Evolutionary conservation across 192 early-diverging fungal genomes (phyloP).

Genomic region (Backusella luteola): DNA sequence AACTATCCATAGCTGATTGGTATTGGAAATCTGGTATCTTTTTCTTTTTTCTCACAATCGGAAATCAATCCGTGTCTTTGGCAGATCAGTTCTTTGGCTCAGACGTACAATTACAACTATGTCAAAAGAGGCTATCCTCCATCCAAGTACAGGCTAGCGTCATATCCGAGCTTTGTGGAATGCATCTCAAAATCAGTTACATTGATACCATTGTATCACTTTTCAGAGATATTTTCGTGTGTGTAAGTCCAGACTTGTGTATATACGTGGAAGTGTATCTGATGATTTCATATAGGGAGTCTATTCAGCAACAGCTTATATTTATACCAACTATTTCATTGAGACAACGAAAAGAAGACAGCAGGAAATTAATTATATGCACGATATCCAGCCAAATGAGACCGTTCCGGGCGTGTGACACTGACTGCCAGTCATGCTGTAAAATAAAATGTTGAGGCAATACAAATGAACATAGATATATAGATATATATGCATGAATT

Average conservation of each 20-base stretch:
- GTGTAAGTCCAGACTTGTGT: not conserved
- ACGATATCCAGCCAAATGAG: not conserved
- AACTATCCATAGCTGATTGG: conserved; percentile 20
- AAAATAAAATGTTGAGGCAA: not conserved
- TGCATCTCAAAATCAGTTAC: not conserved
- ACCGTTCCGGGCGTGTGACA: not conserved
- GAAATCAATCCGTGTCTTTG: not conserved
- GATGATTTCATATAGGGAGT: not conserved
- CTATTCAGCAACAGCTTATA: not conserved
- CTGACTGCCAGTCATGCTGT: not conserved
- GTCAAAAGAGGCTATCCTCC: not conserved
- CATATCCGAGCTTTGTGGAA: not conserved
- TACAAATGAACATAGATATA: not conserved
- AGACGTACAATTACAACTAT: not conserved
- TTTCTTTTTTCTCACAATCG: conserved; percentile 8
- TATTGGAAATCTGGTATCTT: conserved; percentile 26
- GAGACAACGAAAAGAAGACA: not conserved
- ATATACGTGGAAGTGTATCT: not conserved
- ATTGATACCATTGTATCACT: not conserved
- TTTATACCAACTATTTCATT: not conserved
- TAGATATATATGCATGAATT: not conserved
- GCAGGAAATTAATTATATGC: not conserved
- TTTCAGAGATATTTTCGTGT: not conserved
- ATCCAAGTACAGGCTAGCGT: not conserved
- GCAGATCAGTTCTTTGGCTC: not conserved